Percentiles rank a stretch among this genome's conserved stretches.
These are phyloP conservation scores for Vigna trinervia DNA, from an alignment of 306 rosid genomes.

Conservation along the genomic window DNA sequence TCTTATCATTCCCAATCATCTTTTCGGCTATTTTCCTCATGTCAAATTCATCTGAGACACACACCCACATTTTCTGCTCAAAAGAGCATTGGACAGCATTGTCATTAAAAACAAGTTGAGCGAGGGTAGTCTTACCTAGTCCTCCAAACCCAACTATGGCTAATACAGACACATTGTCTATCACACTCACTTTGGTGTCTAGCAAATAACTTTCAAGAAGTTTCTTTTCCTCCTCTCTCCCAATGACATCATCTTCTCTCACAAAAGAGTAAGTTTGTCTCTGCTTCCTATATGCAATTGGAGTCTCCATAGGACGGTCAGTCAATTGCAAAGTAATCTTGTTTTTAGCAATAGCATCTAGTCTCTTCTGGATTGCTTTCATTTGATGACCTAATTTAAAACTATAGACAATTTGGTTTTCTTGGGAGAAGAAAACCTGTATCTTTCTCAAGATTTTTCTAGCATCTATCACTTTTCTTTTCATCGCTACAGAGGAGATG, in stretches of 20 bases:
- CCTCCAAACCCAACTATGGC: conserved; percentile 56
- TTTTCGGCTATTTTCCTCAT: conserved; percentile 39
- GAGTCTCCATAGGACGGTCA: neutral
- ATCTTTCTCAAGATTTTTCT: neutral
- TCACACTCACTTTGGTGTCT: neutral
- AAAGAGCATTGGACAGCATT: conserved; percentile 11
- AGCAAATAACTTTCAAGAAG: conserved; percentile 7
- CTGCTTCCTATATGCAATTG: conserved; percentile 9
- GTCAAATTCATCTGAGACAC: conserved; percentile 57
- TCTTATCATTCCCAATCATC: conserved; percentile 15
- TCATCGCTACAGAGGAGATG: conserved; percentile 19
- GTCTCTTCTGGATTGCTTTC: conserved; percentile 41
- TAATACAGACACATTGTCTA: conserved; percentile 38
- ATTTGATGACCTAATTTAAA: conserved; percentile 40
- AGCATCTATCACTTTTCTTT: conserved; percentile 20
- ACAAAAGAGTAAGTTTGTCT: conserved; percentile 51
- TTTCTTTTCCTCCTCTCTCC: conserved; percentile 44
- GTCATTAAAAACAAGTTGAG: conserved; percentile 47
- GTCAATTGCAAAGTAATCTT: conserved; percentile 32
- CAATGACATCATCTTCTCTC: conserved; percentile 39
- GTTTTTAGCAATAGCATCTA: conserved; percentile 39
- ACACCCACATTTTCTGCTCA: conserved; percentile 50
- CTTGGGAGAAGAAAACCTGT: conserved; percentile 37
- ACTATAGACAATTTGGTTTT: conserved; percentile 23
- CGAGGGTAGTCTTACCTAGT: conserved; percentile 57